Evolutionary conservation across 345 rosid genomes (phyloP).

Genomic region (Adansonia digitata): DNA sequence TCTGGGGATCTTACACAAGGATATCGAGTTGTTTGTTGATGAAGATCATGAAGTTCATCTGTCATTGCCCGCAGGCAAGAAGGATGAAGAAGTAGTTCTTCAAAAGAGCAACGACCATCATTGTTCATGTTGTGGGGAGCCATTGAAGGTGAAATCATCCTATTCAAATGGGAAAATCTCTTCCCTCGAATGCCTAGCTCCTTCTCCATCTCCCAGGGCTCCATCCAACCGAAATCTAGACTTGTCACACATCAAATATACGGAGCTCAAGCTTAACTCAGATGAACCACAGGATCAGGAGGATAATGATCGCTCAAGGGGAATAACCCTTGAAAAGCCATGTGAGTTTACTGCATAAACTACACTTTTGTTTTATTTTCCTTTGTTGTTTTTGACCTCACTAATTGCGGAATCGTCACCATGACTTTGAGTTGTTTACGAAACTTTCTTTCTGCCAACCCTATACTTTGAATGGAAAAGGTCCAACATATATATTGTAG

Average conservation of each 20-base stretch:
- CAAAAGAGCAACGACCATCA: slow-evolving; percentile 24
- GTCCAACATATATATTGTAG: no score
- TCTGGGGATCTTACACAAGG: slow-evolving; percentile 74
- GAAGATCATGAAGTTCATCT: slow-evolving; percentile 50
- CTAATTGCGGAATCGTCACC: neutral
- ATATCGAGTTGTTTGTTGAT: slow-evolving; percentile 60
- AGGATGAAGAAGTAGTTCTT: slow-evolving; percentile 21
- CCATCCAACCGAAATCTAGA: slow-evolving; percentile 22
- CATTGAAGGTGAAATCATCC: slow-evolving; percentile 39
- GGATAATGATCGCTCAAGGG: slow-evolving; percentile 27
- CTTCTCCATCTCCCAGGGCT: slow-evolving; percentile 60
- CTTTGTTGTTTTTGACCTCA: neutral
- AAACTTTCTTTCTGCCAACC: no score
- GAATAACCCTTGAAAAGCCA: slow-evolving; percentile 22
- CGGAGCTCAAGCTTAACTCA: slow-evolving; percentile 35
- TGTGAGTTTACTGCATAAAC: slow-evolving; percentile 19
- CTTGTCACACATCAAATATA: slow-evolving; percentile 30
- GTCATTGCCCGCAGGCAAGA: slow-evolving; percentile 34
- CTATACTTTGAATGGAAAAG: no score
- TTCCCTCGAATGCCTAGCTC: slow-evolving; percentile 37
- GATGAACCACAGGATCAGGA: slow-evolving; percentile 35
- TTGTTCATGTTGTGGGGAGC: slow-evolving; percentile 67
- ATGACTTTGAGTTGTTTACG: neutral
- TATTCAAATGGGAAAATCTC: slow-evolving; percentile 23
- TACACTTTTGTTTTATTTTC: neutral